Evolutionary conservation across 805 yeast species (phyloP).

Genomic region (Spathaspora hagerdaliae): DNA sequence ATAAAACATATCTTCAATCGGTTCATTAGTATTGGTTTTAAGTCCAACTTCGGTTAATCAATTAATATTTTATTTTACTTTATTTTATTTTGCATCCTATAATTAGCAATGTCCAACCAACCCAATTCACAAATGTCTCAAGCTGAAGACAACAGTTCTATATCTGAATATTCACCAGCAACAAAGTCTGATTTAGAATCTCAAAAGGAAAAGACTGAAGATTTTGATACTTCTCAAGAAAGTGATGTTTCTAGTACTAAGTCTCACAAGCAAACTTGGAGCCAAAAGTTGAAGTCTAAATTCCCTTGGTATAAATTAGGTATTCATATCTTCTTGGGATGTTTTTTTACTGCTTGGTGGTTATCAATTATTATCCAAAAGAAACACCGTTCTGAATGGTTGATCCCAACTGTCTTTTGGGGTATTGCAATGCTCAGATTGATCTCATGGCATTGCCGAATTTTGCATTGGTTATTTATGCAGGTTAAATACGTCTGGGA

Average conservation of each 20-base stretch:
- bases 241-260: neutral
- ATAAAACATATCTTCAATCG: constrained; percentile 8
- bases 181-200: constrained; percentile 4
- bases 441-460: constrained; percentile 45
- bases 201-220: constrained; percentile 3
- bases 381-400: constrained; percentile 49
- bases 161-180: neutral
- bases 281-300: constrained; percentile 9
- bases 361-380: constrained; percentile 48
- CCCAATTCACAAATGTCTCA: neutral
- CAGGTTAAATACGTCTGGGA: constrained; percentile 26
- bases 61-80: neutral
- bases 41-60: neutral
- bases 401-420: constrained; percentile 55
- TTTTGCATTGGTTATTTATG: constrained; percentile 16
- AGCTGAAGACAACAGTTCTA: neutral
- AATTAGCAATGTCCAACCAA: neutral
- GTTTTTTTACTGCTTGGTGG: constrained; percentile 56
- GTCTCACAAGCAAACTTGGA: neutral
- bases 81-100: neutral
- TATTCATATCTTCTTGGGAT: constrained; percentile 22
- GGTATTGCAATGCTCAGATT: constrained; percentile 47
- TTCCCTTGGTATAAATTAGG: constrained; percentile 13
- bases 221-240: neutral
- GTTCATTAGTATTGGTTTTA: constrained; percentile 1